Base-by-base conservation (phyloP, 345 rosid species). In the Rhodamnia argentea region DNA sequence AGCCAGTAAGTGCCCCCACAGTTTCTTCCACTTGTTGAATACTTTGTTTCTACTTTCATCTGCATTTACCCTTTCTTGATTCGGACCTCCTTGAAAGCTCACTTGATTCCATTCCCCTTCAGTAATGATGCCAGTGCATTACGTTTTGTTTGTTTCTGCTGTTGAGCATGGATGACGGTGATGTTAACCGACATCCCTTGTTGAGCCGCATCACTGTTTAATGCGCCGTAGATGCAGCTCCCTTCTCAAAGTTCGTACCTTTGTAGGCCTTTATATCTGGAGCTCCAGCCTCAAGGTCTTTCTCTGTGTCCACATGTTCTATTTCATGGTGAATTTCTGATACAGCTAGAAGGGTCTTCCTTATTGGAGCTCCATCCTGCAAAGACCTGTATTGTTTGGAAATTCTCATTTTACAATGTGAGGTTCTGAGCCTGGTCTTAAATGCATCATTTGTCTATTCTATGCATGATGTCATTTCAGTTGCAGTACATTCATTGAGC, bases 211-310 rank as follows among this genome's bases (percentile, higher is more conserved):
- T 20, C 47, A 82, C 83, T 52, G 70, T 75, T 86, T 51, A 51
- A 51, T 54, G 60, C 88, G 70, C 82, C 89, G 88, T 89, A 89
- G 89, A 91, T 84, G 88, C 86, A 44, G 40, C 81, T 54, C 50
- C 56, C 44, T 62, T 78, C 85, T 57, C 75, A 29, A 20, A 86
- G 60, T 51, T 59, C 50, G 53, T 59, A 29, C 84, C 59, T 84
- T 86, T 85, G 52, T 60, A 59, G 57, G 62, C 42, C 83, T 85
- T 40, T 88, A 58, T 74, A 86, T 85, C 82, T 89, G 87, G 89
- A 81, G 87, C 85, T 88, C 87, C 87, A 84, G 86, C 83, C 83
- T 59, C 52, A 64, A 84, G 29, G 57, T 87, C 86, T 37, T 84
- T 89, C 86, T 88, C 54, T 78, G 85, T 84, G 81, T 88, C 85